Evolutionary conservation across 2,329 filamentous ascomycete genomes (phyloP).

Genomic region (Diplodia corticola): DNA sequence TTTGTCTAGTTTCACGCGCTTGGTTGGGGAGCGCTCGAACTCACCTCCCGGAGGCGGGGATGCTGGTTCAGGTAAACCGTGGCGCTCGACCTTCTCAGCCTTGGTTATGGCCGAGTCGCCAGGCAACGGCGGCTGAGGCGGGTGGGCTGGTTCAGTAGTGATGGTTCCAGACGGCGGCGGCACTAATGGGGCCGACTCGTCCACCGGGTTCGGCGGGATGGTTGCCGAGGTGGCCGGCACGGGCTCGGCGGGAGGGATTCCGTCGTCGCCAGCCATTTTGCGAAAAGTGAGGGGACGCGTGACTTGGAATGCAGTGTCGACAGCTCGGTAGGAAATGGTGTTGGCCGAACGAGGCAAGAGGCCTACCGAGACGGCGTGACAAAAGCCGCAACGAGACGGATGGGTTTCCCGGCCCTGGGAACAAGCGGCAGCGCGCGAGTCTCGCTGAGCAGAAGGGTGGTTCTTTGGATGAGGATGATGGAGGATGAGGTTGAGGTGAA

Average conservation of each 20-base stretch:
- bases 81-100: constrained; percentile 43
- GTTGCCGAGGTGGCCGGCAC: background rate
- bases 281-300: background rate
- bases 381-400: background rate
- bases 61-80: constrained; percentile 28
- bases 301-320: constrained; percentile 3
- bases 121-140: constrained; percentile 36
- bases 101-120: constrained; percentile 42
- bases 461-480: background rate
- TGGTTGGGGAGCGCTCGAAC: constrained; percentile 36
- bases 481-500: background rate
- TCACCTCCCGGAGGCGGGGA: constrained; percentile 30
- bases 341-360: constrained; percentile 5
- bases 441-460: background rate
- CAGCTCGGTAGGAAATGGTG: constrained; percentile 1
- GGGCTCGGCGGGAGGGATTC: constrained; percentile 1
- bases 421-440: background rate
- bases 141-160: constrained; percentile 31
- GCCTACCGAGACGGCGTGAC: background rate
- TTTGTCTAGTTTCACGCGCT: constrained; percentile 18
- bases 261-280: constrained; percentile 14
- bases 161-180: constrained; percentile 12
- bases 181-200: background rate
- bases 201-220: background rate
- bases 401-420: background rate